Evolutionary conservation across 345 rosid genomes (phyloP), one percentile per base, ranked within the genome.

Genomic region (Pistacia integerrima): DNA sequence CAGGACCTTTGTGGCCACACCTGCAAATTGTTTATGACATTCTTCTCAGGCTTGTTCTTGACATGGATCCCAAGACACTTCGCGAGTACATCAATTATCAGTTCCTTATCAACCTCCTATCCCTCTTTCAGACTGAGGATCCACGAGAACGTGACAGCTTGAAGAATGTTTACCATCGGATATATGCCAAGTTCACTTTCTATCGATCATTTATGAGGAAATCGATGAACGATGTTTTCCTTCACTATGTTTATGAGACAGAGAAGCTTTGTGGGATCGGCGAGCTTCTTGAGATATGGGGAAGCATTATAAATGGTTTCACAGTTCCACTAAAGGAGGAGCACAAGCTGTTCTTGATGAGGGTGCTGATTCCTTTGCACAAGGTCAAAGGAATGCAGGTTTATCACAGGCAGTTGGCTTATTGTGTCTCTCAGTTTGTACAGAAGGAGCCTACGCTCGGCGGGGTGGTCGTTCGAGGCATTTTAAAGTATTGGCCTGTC

Each of bases 231-330:
- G 85, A 86, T 54, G 86, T 85, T 17, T 85, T 91, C 79, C 70
- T 91, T 74, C 64, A 72, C 25, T 79, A 83, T 48, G 70, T 76
- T 54, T 91, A 81, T 3, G 91, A 84, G 81, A 62, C 85, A 1
- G 90, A 87, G 80, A 84, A 76, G 85, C 90, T 89, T 52, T 68
- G 77, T 20, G 90, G 93, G 74, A 86, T 86, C 0, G 79, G 82
- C 0, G 91, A 91, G 70, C 41, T 89, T 67, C 87, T 88, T 7
- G 93, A 89, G 86, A 88, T 87, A 77, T 89, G 87, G 80, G 93
- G 90, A 74, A 91, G 90, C 73, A 88, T 89, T 74, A 89, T 89
- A 64, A 86, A 89, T 10, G 93, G 95, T 11, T 88, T 89, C 64
- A 79, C 90, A 0, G 90, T 91, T 20, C 95, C 93, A 0, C 44